phyloP scores from a whole-genome alignment of 2,329 filamentous ascomycete species.

The Sporothrix globosa region DNA sequence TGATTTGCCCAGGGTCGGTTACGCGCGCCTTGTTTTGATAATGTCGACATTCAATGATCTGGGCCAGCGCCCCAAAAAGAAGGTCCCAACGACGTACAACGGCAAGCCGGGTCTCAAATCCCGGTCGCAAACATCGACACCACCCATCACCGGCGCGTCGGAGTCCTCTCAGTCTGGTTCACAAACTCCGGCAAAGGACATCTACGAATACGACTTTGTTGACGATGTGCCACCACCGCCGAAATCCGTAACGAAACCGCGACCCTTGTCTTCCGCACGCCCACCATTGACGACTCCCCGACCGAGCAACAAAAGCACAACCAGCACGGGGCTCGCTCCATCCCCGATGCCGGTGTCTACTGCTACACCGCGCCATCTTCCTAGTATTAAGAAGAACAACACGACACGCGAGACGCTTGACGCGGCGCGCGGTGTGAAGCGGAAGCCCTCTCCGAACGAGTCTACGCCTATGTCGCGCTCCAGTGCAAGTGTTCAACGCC shows the following conservation, averaged over 20 bases:
- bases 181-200: constrained; percentile 32
- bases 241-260: constrained; percentile 23
- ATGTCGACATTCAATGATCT: constrained; percentile 37
- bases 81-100: constrained; percentile 41
- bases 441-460: constrained; percentile 31
- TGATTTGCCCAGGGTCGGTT: background rate
- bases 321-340: background rate
- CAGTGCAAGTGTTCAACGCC: background rate
- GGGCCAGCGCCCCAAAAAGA: constrained; percentile 40
- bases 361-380: background rate
- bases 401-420: constrained; percentile 14
- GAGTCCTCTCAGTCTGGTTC: constrained; percentile 5
- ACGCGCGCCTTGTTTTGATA: constrained; percentile 34
- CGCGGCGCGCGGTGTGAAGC: constrained; percentile 32
- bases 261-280: constrained; percentile 9
- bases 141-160: constrained; percentile 23
- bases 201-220: constrained; percentile 37
- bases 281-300: constrained; percentile 9
- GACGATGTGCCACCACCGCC: constrained; percentile 32
- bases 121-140: constrained; percentile 33
- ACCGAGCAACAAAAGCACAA: background rate
- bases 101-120: constrained; percentile 37
- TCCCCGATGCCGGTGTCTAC: constrained; percentile 11
- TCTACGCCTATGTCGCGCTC: background rate
- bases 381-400: constrained; percentile 20